Evolutionary conservation across 1,139 yeast genomes (phyloP).

Genomic region (Hyphopichia burtonii): DNA sequence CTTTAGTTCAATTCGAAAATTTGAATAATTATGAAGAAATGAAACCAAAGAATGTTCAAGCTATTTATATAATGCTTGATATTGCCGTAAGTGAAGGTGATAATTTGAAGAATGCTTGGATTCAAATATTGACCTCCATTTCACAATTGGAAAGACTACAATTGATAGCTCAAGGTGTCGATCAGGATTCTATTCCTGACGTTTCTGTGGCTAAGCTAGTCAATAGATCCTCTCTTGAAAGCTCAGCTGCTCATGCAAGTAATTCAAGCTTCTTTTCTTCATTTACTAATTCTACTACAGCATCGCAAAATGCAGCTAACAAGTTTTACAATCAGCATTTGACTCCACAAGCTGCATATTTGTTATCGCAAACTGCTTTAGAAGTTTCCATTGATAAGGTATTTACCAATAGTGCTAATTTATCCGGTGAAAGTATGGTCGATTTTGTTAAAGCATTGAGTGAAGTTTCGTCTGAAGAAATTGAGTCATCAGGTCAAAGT

Average conservation of each 20-base stretch:
- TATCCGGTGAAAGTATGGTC: conserved; percentile 81
- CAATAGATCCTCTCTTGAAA: conserved; percentile 57
- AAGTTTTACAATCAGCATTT: conserved; percentile 47
- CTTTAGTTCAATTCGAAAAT: conserved; percentile 83
- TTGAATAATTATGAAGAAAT: conserved; percentile 78
- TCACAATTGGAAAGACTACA: conserved; percentile 92
- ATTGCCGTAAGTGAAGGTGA: conserved; percentile 81
- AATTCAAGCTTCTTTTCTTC: conserved; percentile 52
- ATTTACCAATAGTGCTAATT: conserved; percentile 76
- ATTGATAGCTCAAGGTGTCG: conserved; percentile 84
- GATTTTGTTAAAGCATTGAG: conserved; percentile 85
- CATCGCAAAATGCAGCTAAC: conserved; percentile 43
- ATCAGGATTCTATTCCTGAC: conserved; percentile 83
- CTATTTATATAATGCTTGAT: conserved; percentile 71
- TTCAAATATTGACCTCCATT: conserved; percentile 72
- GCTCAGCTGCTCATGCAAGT: conserved; percentile 35
- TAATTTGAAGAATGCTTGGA: conserved; percentile 71
- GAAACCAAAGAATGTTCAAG: conserved; percentile 76
- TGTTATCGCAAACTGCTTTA: conserved; percentile 70
- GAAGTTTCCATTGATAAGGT: conserved; percentile 85
- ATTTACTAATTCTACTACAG: conserved; percentile 32
- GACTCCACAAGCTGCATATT: conserved; percentile 38
- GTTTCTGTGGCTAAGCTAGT: conserved; percentile 71
- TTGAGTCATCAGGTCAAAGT: conserved; percentile 81
- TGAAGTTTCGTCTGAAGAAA: conserved; percentile 86